Evolutionary conservation across 2,329 filamentous ascomycete genomes (phyloP).

Genomic region (Colletotrichum orbiculare): DNA sequence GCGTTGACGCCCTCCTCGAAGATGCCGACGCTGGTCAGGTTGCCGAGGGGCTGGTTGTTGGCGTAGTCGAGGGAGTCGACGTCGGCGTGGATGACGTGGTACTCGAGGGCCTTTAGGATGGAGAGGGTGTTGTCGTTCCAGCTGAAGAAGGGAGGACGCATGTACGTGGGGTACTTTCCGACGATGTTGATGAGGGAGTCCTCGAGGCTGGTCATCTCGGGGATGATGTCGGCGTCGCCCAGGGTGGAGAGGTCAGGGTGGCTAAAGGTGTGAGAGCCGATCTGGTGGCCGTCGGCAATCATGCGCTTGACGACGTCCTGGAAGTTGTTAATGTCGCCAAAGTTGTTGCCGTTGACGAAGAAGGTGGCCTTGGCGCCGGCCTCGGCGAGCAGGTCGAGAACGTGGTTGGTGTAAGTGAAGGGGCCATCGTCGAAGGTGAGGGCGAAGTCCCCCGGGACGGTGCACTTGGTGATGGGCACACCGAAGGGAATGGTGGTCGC

Average conservation of each 20-base stretch:
- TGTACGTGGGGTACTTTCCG: conserved; percentile 55
- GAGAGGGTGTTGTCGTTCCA: conserved; percentile 39
- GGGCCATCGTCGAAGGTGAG: conserved; percentile 62
- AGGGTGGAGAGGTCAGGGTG: conserved; percentile 55
- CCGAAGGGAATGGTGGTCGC: conserved; percentile 46
- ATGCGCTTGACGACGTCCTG: conserved; percentile 54
- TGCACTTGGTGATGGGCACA: conserved; percentile 49
- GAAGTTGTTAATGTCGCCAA: conserved; percentile 53
- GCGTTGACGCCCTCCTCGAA: conserved; percentile 46
- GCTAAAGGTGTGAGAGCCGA: conserved; percentile 52
- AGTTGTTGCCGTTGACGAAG: conserved; percentile 56
- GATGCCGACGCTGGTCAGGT: conserved; percentile 48
- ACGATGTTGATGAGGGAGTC: conserved; percentile 56
- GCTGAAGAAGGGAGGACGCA: conserved; percentile 54
- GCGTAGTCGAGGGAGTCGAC: conserved; percentile 46
- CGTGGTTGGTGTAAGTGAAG: conserved; percentile 51
- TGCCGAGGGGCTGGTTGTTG: conserved; percentile 36
- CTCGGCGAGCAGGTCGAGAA: conserved; percentile 52
- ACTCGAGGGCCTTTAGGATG: conserved; percentile 35
- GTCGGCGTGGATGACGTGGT: conserved; percentile 36
- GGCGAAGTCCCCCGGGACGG: conserved; percentile 50
- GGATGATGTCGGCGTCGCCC: conserved; percentile 45
- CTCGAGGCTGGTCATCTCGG: conserved; percentile 58
- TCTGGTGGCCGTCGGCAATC: conserved; percentile 55
- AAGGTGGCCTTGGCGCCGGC: conserved; percentile 51